These are phyloP conservation scores for Fraxinus quadrangulata DNA, from an alignment of 257 asterid species.

Conservation along the genomic window DNA sequence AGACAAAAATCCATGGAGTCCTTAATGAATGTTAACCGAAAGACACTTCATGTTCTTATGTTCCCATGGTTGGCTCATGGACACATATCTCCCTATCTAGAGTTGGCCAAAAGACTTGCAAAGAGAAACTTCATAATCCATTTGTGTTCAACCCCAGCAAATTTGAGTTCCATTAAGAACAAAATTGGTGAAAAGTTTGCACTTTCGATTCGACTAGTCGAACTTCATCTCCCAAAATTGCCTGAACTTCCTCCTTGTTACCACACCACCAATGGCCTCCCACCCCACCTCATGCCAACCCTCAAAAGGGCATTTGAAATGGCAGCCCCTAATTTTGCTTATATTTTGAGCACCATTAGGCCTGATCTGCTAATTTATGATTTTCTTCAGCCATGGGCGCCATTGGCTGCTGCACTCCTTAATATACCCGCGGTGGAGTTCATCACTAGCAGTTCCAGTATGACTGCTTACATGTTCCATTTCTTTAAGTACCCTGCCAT, in stretches of 20 bases:
- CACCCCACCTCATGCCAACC: conserved; percentile 38
- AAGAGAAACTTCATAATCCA: conserved; percentile 32
- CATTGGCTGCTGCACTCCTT: conserved; percentile 17
- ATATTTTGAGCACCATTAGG: conserved; percentile 16
- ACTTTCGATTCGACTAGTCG: conserved; percentile 29
- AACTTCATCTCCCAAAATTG: conserved; percentile 39
- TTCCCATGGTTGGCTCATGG: conserved; percentile 51
- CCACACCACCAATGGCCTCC: conserved; percentile 66
- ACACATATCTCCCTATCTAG: conserved; percentile 43
- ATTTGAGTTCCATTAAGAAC: conserved; percentile 39
- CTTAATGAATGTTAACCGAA: not conserved
- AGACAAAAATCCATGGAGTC: conserved; percentile 24
- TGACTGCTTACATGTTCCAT: conserved; percentile 36
- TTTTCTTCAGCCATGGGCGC: conserved; percentile 57
- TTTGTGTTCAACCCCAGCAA: conserved; percentile 50
- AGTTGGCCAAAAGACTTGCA: conserved; percentile 43
- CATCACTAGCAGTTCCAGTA: conserved; percentile 41
- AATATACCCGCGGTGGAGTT: conserved; percentile 46
- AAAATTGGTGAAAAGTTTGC: conserved; percentile 23
- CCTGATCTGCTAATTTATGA: conserved; percentile 49
- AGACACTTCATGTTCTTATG: conserved; percentile 30
- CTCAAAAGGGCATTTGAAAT: conserved; percentile 43
- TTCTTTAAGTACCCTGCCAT: not conserved
- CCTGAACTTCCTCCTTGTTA: conserved; percentile 36
- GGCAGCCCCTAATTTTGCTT: conserved; percentile 32